Base-by-base conservation (phyloP, 441 rosid genomes). In the Rhodomyrtus psidioides region DNA sequence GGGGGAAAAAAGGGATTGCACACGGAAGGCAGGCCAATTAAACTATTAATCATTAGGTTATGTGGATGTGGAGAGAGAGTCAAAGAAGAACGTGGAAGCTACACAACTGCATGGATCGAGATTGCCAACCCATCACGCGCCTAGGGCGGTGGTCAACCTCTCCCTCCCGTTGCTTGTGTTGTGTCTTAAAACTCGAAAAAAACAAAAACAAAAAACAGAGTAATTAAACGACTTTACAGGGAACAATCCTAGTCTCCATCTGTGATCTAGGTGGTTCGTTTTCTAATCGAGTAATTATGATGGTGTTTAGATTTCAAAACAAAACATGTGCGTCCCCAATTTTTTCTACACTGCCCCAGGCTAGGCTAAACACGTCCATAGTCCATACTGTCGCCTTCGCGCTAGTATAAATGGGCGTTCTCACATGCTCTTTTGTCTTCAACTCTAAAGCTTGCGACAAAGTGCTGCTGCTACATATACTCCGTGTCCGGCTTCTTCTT, bases 51-150 rank as follows among this genome's bases (percentile, higher is more conserved):
- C 79, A 70, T 34, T 70, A 42, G n/a, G n/a, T n/a, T 4, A 34
- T 19, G 19, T 70, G 23, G 79, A 70, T 34, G 51, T 70, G 51
- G 82, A 74, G 58, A 58, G 83, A 88, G 87, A 88, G 94, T 93
- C 94, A 91, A 92, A 87, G 88, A 82, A 87, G 91, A 94, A 90
- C 94, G 92, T 90, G 95, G 87, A 88, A 79, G 65, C 86, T 87
- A 82, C 83, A 88, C 87, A 70, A 86, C 6, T 89, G 89, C 91
- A 89, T 91, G 89, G 90, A 89, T 70, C 79, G 79, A 70, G 79
- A 70, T 9, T 90, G 94, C 89, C 95, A 91, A 93, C 95, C 90
- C 86, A 91, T 88, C 91, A 94, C 95, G 92, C 94, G 93, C 94
- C 93, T 42, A 84, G 92, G 92, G 92, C 92, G 93, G 94, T 90